These are phyloP conservation scores for Colletotrichum costaricense DNA, from an alignment of 2,329 filamentous ascomycete species.

Conservation along the genomic window DNA sequence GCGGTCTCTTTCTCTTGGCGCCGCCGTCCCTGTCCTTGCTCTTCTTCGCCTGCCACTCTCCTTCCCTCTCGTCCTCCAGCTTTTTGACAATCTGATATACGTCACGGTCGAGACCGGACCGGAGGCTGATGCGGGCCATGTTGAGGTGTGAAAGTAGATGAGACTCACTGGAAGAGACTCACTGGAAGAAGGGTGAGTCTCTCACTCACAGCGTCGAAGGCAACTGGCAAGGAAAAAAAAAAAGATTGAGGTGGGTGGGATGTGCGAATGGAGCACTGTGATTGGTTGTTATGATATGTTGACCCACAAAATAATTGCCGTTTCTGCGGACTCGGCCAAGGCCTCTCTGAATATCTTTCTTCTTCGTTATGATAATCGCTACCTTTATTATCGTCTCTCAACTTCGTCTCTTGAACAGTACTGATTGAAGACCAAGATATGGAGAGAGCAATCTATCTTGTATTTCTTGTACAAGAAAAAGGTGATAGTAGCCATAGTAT, in stretches of 20 bases:
- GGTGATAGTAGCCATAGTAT: too few species aligned
- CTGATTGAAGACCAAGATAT: too few species aligned
- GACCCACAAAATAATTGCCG: neutral
- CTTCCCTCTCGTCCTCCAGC: slow-evolving; percentile 74
- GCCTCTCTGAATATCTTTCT: neutral
- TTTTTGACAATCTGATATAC: slow-evolving; percentile 85
- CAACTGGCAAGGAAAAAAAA: neutral
- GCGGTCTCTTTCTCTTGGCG: slow-evolving; percentile 47
- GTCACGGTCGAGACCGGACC: slow-evolving; percentile 72
- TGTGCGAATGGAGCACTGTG: neutral
- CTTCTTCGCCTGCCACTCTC: slow-evolving; percentile 44
- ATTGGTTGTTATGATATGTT: neutral
- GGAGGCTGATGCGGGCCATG: slow-evolving; percentile 51
- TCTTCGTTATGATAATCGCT: too few species aligned
- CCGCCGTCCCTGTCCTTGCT: slow-evolving; percentile 67
- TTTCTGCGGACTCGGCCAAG: neutral
- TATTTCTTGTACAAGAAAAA: too few species aligned
- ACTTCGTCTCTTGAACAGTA: too few species aligned
- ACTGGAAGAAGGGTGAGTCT: neutral
- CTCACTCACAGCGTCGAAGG: neutral
- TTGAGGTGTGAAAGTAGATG: neutral
- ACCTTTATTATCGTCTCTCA: too few species aligned
- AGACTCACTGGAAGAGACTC: neutral
- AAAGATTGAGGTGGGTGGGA: neutral
- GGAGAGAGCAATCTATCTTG: too few species aligned